Conservation (phyloP, 805 yeast species). For the Suhomyces vadensis region DNA sequence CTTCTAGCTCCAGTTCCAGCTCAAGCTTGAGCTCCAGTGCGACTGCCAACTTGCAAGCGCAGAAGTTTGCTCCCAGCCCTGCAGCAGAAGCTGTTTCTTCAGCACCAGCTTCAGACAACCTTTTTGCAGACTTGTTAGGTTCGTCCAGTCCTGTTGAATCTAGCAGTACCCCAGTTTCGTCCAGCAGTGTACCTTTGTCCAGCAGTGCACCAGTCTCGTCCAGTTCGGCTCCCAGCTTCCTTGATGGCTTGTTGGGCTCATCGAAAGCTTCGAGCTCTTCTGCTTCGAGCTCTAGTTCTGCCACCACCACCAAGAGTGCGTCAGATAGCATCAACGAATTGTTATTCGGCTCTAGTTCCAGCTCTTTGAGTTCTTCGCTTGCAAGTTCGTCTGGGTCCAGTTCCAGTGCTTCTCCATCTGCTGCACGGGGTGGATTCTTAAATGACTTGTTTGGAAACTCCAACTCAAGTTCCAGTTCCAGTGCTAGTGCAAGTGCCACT, state of each 20-base stretch:
- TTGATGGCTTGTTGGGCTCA: constrained; percentile 4
- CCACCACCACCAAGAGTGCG: constrained; percentile 1
- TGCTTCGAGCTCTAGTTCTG: no score
- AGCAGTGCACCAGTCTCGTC: constrained; percentile 3
- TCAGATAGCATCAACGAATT: background rate
- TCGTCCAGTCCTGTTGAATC: constrained; percentile 1
- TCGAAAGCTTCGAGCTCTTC: constrained; percentile 1
- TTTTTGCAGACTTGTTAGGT: constrained; percentile 7
- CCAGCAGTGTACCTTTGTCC: no score
- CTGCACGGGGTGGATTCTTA: background rate
- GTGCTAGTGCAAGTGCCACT: constrained; percentile 9
- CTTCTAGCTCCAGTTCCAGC: constrained; percentile 11
- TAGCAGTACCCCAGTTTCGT: background rate
- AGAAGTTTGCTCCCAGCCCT: background rate
- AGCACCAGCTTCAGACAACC: background rate
- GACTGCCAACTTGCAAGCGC: constrained; percentile 3
- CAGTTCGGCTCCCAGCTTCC: constrained; percentile 2
- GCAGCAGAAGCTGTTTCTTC: constrained; percentile 1
- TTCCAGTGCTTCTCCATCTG: background rate
- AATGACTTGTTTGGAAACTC: background rate
- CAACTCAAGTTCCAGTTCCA: background rate
- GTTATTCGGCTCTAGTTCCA: no score
- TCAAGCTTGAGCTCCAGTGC: constrained; percentile 7
- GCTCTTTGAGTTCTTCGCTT: no score
- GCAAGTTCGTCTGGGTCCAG: no score